Base-by-base conservation (phyloP, 2,329 filamentous ascomycete species). In the Aspergillus pseudoviridinutans region DNA sequence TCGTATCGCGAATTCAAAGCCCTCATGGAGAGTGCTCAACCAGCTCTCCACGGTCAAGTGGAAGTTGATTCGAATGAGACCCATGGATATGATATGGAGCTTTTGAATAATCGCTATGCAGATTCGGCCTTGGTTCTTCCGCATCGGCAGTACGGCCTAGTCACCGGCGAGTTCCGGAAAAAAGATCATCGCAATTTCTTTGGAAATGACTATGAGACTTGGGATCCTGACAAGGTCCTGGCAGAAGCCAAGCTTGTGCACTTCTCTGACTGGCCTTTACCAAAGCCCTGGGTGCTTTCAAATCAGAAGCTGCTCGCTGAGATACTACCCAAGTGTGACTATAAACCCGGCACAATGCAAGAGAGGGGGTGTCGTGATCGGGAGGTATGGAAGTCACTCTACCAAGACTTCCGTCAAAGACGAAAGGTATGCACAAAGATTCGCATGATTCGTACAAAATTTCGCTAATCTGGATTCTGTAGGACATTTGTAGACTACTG, bases 261-360 rank as follows among this genome's bases (percentile, higher is more conserved):
- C 69, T 90, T 90, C 68, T 87, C 84, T 12, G 88, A 91, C 66
- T 88, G 84, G 84, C 88, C 87, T 1, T 64, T 89, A 5, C 86
- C 87, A 0, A 90, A 90, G 62, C 84, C 84, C 2, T 86, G 83
- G 83, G 71, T 69, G 53, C 53, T 75, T 28, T 12, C 28, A 29
- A 29, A 29, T 10, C 28, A 29, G 28, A 29, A 29, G 28, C 28
- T 69, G 51, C 53, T 75, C 25, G 66, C 66, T 1, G 65, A 71
- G 41, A 64, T 71, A 54, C 62, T 72, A 54, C 73, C 73, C 1
- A 68, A 64, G 51, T 75, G 73, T 44, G 66, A 74, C 38, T 58
- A 66, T 32, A 67, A 71, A 8, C 72, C 73, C 3, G 73, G 73
- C 3, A 73, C 71, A 8, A 50, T 67, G 3, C 55, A 71, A 49